Conservation (phyloP, 1,284 basidiomycete species). For the Inonotus obliquus region DNA sequence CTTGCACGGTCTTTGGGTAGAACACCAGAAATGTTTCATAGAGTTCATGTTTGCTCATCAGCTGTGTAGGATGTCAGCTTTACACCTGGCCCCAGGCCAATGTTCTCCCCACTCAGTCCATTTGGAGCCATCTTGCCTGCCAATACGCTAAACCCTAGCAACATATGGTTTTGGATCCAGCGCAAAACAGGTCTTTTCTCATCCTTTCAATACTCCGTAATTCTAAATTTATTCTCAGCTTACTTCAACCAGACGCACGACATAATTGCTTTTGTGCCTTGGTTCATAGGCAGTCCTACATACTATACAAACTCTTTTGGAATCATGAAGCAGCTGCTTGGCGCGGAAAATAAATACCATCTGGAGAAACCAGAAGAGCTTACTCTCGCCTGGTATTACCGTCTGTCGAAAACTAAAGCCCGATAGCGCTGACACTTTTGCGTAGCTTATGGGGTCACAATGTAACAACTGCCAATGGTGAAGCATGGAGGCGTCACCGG, state of each 20-base stretch:
- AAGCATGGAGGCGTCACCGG: constrained; percentile 45
- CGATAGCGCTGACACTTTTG: background rate
- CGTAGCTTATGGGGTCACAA: constrained; percentile 44
- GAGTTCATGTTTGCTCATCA: too few relatives aligned
- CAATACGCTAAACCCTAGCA: background rate
- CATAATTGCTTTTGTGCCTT: background rate
- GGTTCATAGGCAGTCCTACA: background rate
- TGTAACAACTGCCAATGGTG: constrained; percentile 36
- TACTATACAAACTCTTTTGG: background rate
- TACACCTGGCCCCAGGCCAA: background rate
- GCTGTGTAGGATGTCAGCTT: background rate
- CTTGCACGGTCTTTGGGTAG: too few relatives aligned
- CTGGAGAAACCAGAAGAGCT: background rate
- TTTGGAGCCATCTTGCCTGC: background rate
- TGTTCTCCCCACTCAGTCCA: background rate
- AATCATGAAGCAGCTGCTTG: background rate
- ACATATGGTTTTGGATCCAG: background rate
- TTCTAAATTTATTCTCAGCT: background rate
- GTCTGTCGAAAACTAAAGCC: background rate
- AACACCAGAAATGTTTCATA: too few relatives aligned
- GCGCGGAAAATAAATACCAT: background rate
- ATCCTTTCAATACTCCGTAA: background rate
- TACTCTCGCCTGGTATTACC: background rate
- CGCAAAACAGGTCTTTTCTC: background rate
- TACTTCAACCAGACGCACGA: background rate